These are phyloP conservation scores for Candida frijolesensis DNA, from an alignment of 1,139 yeast genomes.

Conservation along the genomic window DNA sequence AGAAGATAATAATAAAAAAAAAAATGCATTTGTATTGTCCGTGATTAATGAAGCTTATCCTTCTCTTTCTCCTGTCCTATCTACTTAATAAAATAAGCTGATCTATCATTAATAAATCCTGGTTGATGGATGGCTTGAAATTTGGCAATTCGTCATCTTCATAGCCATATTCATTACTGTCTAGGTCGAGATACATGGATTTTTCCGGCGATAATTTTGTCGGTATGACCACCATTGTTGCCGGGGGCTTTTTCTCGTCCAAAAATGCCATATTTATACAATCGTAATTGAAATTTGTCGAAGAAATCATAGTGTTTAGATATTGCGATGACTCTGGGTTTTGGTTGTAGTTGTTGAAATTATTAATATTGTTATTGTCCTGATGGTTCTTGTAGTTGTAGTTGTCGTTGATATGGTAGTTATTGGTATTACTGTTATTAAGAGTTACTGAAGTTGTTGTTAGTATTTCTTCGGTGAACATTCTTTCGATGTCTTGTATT, in stretches of 20 bases:
- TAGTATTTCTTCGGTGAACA: conserved; percentile 20
- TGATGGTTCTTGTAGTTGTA: conserved; percentile 3
- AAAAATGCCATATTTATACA: conserved; percentile 28
- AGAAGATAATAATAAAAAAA: no score
- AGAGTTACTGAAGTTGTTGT: neutral
- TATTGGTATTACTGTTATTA: neutral
- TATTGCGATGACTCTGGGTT: conserved; percentile 11
- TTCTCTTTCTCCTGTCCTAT: neutral
- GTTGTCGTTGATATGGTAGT: conserved; percentile 1
- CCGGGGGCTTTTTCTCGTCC: conserved; percentile 12
- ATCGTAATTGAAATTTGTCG: conserved; percentile 23
- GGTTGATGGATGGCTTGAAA: conserved; percentile 9
- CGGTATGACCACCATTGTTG: conserved; percentile 1
- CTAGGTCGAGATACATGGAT: conserved; percentile 5
- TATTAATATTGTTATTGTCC: neutral
- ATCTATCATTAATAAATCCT: conserved; percentile 14
- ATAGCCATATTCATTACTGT: conserved; percentile 6
- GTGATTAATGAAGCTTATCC: neutral
- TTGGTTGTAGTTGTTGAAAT: neutral
- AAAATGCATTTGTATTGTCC: no score
- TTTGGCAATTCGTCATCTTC: conserved; percentile 4
- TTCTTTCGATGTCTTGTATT: conserved; percentile 30
- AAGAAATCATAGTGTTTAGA: conserved; percentile 7
- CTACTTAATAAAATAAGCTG: conserved; percentile 8
- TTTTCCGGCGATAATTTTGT: neutral